Evolutionary conservation across 495 filamentous ascomycete genomes (phyloP), one percentile per base, ranked within the genome.

Genomic region (Penicillium roqueforti): DNA sequence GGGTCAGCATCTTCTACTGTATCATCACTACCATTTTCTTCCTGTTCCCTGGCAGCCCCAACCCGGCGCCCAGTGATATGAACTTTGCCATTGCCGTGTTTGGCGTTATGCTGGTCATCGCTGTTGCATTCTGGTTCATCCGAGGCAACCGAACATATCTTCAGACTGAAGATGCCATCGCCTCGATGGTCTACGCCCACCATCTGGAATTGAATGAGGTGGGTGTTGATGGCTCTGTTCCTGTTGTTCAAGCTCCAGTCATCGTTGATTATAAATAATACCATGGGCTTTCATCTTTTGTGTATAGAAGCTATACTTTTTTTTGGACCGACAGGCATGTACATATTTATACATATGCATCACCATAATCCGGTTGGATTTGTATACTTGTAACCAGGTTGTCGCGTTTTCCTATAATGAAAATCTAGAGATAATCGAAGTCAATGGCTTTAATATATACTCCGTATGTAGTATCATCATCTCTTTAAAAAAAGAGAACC

Each of bases 71-170:
- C 0, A 58, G 61, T 13, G 75, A 78, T 32, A 78, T 78, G 75
- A 78, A 78, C 57, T 78, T 72, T 41, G 75, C 75, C 11, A 76
- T 78, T 58, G 75, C 73, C 1, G 75, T 78, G 11, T 78, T 76
- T 57, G 75, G 75, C 3, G 74, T 76, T 7, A 78, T 78, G 75
- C 50, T 78, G 38, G 70, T 78, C 4, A 72, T 76, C 47, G 56
- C 75, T 1, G 1, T 75, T 18, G 68, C 59, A 3, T 78, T 78
- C 40, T 78, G 75, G 75, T 71, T 73, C 42, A 48, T 78, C 3
- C 56, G 60, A 47, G 75, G 75, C 3, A 59, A 57, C 25, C 51
- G 55, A 4, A 73, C 67, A 6, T 76, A 75, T 53, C 59, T 76
- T 14, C 57, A 66, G 53, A 74, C 74, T 5, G 71, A 76, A 45